A percentile compares a stretch with the other conserved stretches of the same genome.
Evolutionary conservation across 2,329 filamentous ascomycete species (phyloP).

Genomic region (Teratosphaeria destructans): DNA sequence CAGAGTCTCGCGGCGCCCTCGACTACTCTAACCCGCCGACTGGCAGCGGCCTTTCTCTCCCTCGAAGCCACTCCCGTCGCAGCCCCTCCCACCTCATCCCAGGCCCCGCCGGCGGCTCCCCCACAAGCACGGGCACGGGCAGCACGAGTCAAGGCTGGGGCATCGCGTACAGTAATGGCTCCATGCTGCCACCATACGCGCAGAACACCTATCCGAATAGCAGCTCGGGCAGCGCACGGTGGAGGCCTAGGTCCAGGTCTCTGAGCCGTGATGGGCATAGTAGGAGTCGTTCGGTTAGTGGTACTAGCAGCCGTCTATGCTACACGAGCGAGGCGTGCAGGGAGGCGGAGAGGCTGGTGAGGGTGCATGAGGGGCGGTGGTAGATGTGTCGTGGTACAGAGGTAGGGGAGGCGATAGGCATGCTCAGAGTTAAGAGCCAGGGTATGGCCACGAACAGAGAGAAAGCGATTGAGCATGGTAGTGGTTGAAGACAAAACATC

Average conservation of each 20-base stretch:
- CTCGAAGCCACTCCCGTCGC: background rate
- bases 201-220: background rate
- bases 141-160: background rate
- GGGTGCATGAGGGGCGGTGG: no score
- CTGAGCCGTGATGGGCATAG: no score
- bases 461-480: no score
- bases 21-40: background rate
- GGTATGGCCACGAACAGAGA: no score
- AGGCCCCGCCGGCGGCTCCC: background rate
- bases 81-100: background rate
- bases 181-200: background rate
- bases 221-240: no score
- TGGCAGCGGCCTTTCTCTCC: background rate
- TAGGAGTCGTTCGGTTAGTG: background rate
- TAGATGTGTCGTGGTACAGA: no score
- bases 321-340: background rate
- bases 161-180: background rate
- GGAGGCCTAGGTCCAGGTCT: no score
- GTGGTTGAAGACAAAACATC: no score
- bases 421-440: no score
- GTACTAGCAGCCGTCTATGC: background rate
- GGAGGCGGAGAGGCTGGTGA: no score
- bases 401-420: no score
- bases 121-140: background rate
- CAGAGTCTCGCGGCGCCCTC: background rate